phyloP scores from a whole-genome alignment of 805 yeast species.

The Torulaspora gathmanii region DNA sequence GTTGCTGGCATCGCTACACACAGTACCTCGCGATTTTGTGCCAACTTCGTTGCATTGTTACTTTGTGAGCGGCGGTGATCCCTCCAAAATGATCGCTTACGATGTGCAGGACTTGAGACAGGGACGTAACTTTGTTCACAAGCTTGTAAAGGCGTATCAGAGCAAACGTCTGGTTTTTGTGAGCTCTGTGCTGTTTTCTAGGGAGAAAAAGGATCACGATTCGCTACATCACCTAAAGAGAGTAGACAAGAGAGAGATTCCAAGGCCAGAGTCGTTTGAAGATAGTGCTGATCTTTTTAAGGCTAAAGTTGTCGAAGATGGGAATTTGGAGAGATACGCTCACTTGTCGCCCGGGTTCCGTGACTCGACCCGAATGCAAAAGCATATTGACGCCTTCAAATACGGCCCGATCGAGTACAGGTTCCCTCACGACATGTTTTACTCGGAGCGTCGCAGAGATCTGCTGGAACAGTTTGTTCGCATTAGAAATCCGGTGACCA shows the following conservation, averaged over 20 bases:
- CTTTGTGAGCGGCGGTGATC: conserved; percentile 53
- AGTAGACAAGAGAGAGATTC: conserved; percentile 35
- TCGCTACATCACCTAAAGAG: conserved; percentile 24
- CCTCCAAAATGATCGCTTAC: conserved; percentile 45
- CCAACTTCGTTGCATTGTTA: conserved; percentile 63
- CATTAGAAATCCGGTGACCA: conserved; percentile 16
- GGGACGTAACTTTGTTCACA: conserved; percentile 49
- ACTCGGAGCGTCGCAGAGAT: conserved; percentile 15
- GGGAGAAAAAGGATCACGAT: conserved; percentile 13
- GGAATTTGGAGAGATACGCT: conserved; percentile 10
- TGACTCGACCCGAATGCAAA: conserved; percentile 7
- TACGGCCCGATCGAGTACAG: conserved; percentile 34
- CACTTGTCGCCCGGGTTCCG: conserved; percentile 9
- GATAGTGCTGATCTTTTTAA: conserved; percentile 23
- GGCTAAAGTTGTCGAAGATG: conserved; percentile 14
- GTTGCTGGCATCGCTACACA: conserved; percentile 52
- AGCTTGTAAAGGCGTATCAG: conserved; percentile 55
- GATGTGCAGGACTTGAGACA: conserved; percentile 49
- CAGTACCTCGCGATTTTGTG: conserved; percentile 43
- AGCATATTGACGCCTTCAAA: conserved; percentile 34
- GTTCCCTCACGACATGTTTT: conserved; percentile 37
- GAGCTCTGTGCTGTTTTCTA: conserved; percentile 47
- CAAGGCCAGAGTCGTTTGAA: conserved; percentile 34
- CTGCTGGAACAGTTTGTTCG: conserved; percentile 29
- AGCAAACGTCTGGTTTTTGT: conserved; percentile 46